Conservation (phyloP, 202 grass and related monocot species). For the Schoenoplectus tabernaemontani region DNA sequence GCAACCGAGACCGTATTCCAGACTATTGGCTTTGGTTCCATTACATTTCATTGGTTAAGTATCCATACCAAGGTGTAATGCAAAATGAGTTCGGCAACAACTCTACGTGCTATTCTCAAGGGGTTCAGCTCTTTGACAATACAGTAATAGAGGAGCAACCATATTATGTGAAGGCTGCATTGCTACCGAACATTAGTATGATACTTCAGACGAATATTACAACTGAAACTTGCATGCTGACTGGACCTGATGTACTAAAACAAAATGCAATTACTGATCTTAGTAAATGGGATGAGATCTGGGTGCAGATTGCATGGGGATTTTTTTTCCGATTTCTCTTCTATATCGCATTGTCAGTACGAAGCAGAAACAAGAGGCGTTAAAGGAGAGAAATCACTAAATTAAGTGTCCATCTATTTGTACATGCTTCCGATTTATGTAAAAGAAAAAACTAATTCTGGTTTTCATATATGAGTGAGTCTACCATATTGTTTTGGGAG, state of each 20-base stretch:
- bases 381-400: conserved; percentile 5
- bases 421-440: neutral
- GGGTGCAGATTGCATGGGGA: conserved; percentile 46
- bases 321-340: conserved; percentile 53
- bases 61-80: conserved; percentile 66
- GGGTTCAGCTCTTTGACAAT: conserved; percentile 74
- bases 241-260: conserved; percentile 38
- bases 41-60: conserved; percentile 60
- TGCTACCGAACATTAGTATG: conserved; percentile 46
- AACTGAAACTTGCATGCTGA: conserved; percentile 49
- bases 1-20: conserved; percentile 40
- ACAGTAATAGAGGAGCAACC: conserved; percentile 42
- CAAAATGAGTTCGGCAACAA: conserved; percentile 54
- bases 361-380: conserved; percentile 54
- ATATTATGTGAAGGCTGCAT: conserved; percentile 24
- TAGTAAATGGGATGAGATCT: conserved; percentile 60
- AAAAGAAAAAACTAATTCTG: neutral
- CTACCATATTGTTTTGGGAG: neutral
- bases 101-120: conserved; percentile 42
- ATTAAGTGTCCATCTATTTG: neutral
- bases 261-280: conserved; percentile 47
- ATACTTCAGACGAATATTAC: conserved; percentile 39
- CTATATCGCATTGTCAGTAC: conserved; percentile 41
- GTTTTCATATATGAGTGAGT: too few relatives aligned
- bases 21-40: conserved; percentile 76